Evolutionary conservation across 169 alveolate genomes (phyloP).

Genomic region (Eimeria praecox): DNA sequence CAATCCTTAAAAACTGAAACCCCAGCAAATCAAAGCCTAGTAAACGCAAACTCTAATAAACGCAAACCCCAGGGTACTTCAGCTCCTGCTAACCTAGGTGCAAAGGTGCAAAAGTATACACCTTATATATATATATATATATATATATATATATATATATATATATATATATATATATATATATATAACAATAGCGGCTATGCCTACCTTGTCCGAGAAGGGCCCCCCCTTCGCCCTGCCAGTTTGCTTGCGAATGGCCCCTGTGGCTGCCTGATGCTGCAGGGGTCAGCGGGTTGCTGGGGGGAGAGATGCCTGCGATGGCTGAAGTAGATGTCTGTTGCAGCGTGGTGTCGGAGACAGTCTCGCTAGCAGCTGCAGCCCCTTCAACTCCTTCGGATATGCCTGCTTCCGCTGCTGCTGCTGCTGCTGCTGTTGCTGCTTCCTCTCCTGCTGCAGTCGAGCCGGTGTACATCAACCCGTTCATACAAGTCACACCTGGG

Average conservation of each 20-base stretch:
- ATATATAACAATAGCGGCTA: neutral
- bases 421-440: conserved; percentile 28
- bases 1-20: neutral
- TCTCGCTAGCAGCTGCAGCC: neutral
- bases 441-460: neutral
- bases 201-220: conserved; percentile 3
- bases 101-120: too few relatives aligned
- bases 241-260: neutral
- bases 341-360: neutral
- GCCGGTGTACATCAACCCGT: neutral
- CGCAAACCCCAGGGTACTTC: neutral
- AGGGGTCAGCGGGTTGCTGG: conserved; percentile 24
- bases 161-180: too few relatives aligned
- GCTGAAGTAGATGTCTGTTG: neutral
- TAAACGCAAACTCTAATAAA: too few relatives aligned
- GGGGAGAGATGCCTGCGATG: neutral
- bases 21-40: neutral
- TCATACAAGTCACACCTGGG: neutral
- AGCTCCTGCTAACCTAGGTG: too few relatives aligned
- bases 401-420: neutral
- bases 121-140: too few relatives aligned
- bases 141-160: too few relatives aligned
- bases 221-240: conserved; percentile 38
- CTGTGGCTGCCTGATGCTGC: conserved; percentile 39
- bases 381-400: neutral